Base-by-base conservation (phyloP, 2,329 filamentous ascomycete species). In the Emmonsiellopsis sp. region DNA sequence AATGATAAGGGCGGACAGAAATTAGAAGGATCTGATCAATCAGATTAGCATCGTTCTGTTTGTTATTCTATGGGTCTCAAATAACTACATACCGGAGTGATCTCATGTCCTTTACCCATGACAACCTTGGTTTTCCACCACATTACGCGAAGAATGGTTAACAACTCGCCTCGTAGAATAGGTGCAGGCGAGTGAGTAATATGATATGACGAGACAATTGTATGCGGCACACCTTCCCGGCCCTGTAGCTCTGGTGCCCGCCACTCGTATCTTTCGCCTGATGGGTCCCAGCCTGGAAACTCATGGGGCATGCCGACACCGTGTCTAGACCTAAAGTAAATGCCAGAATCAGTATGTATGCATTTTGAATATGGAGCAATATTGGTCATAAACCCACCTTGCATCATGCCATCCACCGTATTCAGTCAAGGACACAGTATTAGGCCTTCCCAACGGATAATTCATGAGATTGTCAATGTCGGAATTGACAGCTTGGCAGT, bases 1-100 rank as follows among this genome's bases (percentile, higher is more conserved):
- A 38, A 37, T 16, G n/a, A 20, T 40, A 7, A 16, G 5, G 86
- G 70, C 44, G 79, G 76, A 57, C 74, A 76, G 77, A 87, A 85
- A 43, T 20, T 10, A 43, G 16, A 16, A 43, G 15, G 3, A 43
- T 26, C 41, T 43, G 16, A 4, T 30, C 5, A 10, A 43, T 20
- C 41, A 11, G 9, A 20, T 43, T 26, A 43, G 41, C 15, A 20
- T 43, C 8, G 8, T 43, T 43, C 9, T 26, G 3, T 5, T 11
- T 43, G 16, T 41, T 41, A 13, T 7, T 15, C n/a, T 3, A 4
- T 15, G 13, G 38, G n/a, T n/a, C 13, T 15, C 3, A 41, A 41
- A 38, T 26, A 26, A 40, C 3, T n/a, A 13, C 44, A 47, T 47
- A 47, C 44, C 44, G 44, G 44, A 47, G n/a, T 47, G 44, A 47